Conservation (phyloP, 352 stramenopile species). For the Phytophthora citrophthora region DNA sequence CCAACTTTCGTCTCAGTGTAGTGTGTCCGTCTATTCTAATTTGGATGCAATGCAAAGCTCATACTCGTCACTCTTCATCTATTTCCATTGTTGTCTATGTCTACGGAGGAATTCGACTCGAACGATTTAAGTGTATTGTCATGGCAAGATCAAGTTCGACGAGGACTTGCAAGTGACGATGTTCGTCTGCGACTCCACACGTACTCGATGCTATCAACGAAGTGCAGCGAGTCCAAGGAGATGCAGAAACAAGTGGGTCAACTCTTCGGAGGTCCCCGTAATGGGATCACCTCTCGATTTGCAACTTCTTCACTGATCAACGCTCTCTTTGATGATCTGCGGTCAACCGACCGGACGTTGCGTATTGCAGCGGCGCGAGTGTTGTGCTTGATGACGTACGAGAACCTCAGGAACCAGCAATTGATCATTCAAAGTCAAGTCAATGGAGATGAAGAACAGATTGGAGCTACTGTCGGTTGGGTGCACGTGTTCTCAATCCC, state of each 20-base stretch:
- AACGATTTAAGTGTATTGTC: neutral
- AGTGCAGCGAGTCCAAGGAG: slow-evolving; percentile 49
- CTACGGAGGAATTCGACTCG: slow-evolving; percentile 7
- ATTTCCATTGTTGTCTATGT: slow-evolving; percentile 13
- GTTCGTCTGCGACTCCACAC: slow-evolving; percentile 37
- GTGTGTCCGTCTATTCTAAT: slow-evolving; percentile 17
- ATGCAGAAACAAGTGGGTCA: slow-evolving; percentile 48
- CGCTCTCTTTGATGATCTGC: slow-evolving; percentile 42
- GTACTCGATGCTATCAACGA: slow-evolving; percentile 36
- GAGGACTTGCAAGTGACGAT: slow-evolving; percentile 34
- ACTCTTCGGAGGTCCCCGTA: slow-evolving; percentile 38
- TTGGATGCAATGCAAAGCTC: slow-evolving; percentile 20
- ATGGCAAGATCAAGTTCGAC: slow-evolving; percentile 25
- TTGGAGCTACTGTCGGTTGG: slow-evolving; percentile 59
- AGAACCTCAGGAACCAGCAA: slow-evolving; percentile 48
- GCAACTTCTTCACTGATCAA: slow-evolving; percentile 8
- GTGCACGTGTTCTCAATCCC: slow-evolving; percentile 60
- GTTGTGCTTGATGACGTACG: slow-evolving; percentile 57
- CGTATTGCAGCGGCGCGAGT: slow-evolving; percentile 51
- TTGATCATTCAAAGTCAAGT: slow-evolving; percentile 18
- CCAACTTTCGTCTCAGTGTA: neutral
- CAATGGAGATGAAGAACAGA: slow-evolving; percentile 13
- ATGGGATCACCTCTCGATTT: slow-evolving; percentile 1
- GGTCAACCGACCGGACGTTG: slow-evolving; percentile 46
- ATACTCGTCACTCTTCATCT: slow-evolving; percentile 7